phyloP scores from a whole-genome alignment of 495 filamentous ascomycete species.

The Penicillium bialowiezense region DNA sequence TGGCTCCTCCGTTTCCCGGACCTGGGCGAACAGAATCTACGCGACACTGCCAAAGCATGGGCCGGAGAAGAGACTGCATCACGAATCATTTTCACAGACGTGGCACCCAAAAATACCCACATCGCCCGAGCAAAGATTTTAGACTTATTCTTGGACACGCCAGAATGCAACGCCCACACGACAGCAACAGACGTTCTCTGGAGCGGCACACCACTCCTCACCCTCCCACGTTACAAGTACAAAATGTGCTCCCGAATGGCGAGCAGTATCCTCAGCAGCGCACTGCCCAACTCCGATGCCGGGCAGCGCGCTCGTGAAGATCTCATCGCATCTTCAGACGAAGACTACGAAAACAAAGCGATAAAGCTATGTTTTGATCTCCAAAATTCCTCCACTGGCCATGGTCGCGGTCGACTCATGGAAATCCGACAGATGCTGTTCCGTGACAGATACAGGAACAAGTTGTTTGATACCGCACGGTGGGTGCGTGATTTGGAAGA shows the following conservation, averaged over 20 bases:
- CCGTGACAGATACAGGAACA: conserved; percentile 75
- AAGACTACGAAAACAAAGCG: conserved; percentile 81
- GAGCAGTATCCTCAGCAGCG: conserved; percentile 86
- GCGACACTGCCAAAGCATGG: conserved; percentile 77
- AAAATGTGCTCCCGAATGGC: conserved; percentile 99
- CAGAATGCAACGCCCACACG: conserved; percentile 97
- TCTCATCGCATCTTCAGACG: conserved; percentile 71
- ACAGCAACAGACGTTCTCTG: conserved; percentile 95
- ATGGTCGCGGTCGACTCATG: conserved; percentile 63
- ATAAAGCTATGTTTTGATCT: conserved; percentile 67
- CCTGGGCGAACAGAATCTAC: conserved; percentile 81
- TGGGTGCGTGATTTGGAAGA: conserved; percentile 92
- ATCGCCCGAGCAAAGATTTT: conserved; percentile 88
- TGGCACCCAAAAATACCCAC: conserved; percentile 91
- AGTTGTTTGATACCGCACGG: conserved; percentile 84
- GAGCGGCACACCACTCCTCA: conserved; percentile 91
- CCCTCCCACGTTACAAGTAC: conserved; percentile 89
- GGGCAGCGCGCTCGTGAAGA: conserved; percentile 69
- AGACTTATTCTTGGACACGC: conserved; percentile 95
- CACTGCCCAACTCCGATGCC: conserved; percentile 66
- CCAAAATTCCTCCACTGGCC: conserved; percentile 56
- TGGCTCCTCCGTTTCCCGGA: conserved; percentile 98
- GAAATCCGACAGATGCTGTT: conserved; percentile 79
- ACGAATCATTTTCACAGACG: conserved; percentile 95
- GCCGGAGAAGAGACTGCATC: conserved; percentile 80